Conservation (phyloP, 192 early-diverging fungal species). For the Haplosporangium gracile region DNA sequence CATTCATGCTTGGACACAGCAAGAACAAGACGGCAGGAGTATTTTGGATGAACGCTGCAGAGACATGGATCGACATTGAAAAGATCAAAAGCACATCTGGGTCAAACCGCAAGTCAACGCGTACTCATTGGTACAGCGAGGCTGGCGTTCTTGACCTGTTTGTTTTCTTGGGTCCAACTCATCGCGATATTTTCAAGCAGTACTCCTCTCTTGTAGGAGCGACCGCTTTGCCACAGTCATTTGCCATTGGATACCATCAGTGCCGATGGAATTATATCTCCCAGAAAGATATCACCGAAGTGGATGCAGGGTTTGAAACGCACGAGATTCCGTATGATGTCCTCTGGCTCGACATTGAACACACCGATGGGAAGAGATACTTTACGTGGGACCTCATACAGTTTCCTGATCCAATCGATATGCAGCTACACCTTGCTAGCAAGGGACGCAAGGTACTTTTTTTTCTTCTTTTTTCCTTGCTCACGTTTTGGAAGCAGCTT, state of each 20-base stretch:
- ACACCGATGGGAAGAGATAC: conserved; percentile 97
- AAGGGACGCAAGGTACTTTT: conserved; percentile 82
- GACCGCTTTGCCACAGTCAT: conserved; percentile 86
- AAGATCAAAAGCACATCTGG: conserved; percentile 58
- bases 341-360: conserved; percentile 99
- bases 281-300: conserved; percentile 87
- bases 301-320: conserved; percentile 90
- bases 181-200: conserved; percentile 75
- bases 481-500: background rate
- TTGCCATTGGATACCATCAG: conserved; percentile 95
- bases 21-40: conserved; percentile 80
- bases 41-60: conserved; percentile 94
- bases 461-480: background rate
- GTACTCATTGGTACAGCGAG: conserved; percentile 96
- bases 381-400: conserved; percentile 96
- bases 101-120: conserved; percentile 59
- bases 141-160: conserved; percentile 94
- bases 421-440: conserved; percentile 82
- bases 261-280: conserved; percentile 99
- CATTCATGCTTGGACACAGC: conserved; percentile 93
- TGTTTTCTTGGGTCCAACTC: conserved; percentile 80
- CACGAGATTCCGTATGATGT: conserved; percentile 97
- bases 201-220: conserved; percentile 86
- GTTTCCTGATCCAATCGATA: conserved; percentile 87
- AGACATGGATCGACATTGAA: conserved; percentile 98